Evolutionary conservation across 1,284 basidiomycete species (phyloP).

Genomic region (Rhizoctonia solani): DNA sequence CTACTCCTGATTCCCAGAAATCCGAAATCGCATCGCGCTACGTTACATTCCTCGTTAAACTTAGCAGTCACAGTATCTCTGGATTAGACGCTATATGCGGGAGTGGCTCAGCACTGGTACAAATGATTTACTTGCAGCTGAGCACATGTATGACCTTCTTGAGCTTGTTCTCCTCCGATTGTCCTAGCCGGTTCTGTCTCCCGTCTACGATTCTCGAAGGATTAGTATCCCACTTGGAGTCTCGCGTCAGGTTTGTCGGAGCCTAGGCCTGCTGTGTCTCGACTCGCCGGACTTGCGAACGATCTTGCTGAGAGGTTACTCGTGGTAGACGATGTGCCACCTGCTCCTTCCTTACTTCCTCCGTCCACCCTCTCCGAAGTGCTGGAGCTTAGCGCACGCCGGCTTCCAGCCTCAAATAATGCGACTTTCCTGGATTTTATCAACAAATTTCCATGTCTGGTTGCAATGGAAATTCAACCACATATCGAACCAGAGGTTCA

Average conservation of each 20-base stretch:
- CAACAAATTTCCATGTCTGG: slow-evolving; percentile 64
- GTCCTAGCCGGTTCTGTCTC: slow-evolving; percentile 68
- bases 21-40: slow-evolving; percentile 10
- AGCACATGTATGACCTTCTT: slow-evolving; percentile 54
- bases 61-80: slow-evolving; percentile 7
- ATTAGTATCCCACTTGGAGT: slow-evolving; percentile 73
- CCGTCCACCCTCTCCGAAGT: slow-evolving; percentile 59
- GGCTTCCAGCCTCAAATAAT: slow-evolving; percentile 49
- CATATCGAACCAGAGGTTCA: slow-evolving; percentile 56
- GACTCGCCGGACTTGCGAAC: slow-evolving; percentile 64
- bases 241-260: slow-evolving; percentile 51
- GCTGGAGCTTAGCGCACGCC: slow-evolving; percentile 66
- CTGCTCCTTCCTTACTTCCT: slow-evolving; percentile 37
- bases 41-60: slow-evolving; percentile 2
- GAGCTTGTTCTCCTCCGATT: slow-evolving; percentile 65
- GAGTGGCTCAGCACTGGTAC: slow-evolving; percentile 19
- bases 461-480: slow-evolving; percentile 66
- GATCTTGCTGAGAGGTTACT: slow-evolving; percentile 62
- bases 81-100: slow-evolving; percentile 15
- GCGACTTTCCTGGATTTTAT: slow-evolving; percentile 59
- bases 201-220: slow-evolving; percentile 72
- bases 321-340: slow-evolving; percentile 55
- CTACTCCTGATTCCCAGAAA: slow-evolving; percentile 1
- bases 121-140: slow-evolving; percentile 13
- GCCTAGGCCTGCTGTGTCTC: slow-evolving; percentile 51